Percentiles rank a stretch among this genome's conserved stretches.
Evolutionary conservation across 2,329 filamentous ascomycete genomes (phyloP).

Genomic region (Aaosphaeria arxii): DNA sequence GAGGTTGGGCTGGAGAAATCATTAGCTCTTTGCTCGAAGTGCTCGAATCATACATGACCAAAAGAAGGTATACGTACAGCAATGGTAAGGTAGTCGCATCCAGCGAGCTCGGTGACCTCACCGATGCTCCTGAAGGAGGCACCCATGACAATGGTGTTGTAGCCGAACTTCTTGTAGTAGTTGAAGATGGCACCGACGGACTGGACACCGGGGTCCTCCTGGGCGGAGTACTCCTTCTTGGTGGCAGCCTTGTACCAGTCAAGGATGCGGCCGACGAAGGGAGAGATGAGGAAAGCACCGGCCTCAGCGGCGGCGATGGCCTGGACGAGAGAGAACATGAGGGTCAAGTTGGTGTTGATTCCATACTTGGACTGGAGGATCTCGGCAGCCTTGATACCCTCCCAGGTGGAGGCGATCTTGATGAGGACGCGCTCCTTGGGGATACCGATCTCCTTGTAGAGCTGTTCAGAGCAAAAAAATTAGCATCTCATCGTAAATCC

Average conservation of each 20-base stretch:
- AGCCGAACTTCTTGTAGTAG: slow-evolving; percentile 99
- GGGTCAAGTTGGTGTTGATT: slow-evolving; percentile 97
- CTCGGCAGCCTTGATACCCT: slow-evolving; percentile 98
- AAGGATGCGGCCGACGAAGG: slow-evolving; percentile 97
- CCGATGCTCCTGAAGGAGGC: slow-evolving; percentile 95
- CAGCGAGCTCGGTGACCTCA: slow-evolving; percentile 97
- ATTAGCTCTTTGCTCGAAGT: not conserved
- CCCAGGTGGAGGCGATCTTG: slow-evolving; percentile 99
- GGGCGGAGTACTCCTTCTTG: slow-evolving; percentile 87
- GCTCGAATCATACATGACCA: not conserved
- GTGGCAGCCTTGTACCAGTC: slow-evolving; percentile 98
- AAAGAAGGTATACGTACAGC: slow-evolving; percentile 58
- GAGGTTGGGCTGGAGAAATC: slow-evolving; percentile 67
- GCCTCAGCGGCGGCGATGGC: slow-evolving; percentile 96
- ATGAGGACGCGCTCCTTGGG: slow-evolving; percentile 93
- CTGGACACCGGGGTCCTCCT: slow-evolving; percentile 94
- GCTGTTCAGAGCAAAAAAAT: slow-evolving; percentile 49
- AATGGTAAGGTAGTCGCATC: slow-evolving; percentile 98
- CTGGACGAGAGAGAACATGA: slow-evolving; percentile 96
- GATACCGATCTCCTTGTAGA: slow-evolving; percentile 91
- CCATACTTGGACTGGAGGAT: slow-evolving; percentile 93
- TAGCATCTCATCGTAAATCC: slow-evolving; percentile 9
- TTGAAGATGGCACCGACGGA: slow-evolving; percentile 94
- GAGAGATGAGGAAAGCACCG: slow-evolving; percentile 94
- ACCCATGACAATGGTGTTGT: slow-evolving; percentile 99